Conservation (phyloP, 306 rosid genomes). For the Ormosia semicastrata region DNA sequence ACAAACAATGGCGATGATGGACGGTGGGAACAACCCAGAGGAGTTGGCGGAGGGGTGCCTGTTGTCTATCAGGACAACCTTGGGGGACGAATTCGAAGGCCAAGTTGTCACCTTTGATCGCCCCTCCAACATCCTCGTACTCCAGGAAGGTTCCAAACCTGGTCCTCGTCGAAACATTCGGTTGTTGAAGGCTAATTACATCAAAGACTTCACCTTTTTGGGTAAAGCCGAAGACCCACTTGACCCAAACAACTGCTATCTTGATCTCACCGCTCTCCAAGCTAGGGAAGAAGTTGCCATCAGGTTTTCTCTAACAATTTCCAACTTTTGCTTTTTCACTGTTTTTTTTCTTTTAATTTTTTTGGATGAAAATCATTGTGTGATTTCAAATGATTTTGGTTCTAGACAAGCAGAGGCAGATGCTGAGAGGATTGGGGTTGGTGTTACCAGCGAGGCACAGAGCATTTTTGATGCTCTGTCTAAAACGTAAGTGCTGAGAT, state of each 20-base stretch:
- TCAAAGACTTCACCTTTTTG: slow-evolving; percentile 66
- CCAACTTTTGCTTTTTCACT: background rate
- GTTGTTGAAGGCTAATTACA: slow-evolving; percentile 69
- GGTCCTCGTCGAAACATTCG: slow-evolving; percentile 73
- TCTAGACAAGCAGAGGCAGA: slow-evolving; percentile 85
- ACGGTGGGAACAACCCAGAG: slow-evolving; percentile 56
- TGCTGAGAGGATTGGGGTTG: slow-evolving; percentile 92
- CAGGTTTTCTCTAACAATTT: slow-evolving; percentile 38
- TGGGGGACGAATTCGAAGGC: slow-evolving; percentile 83
- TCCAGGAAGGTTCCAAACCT: slow-evolving; percentile 69
- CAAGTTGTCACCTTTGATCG: slow-evolving; percentile 89
- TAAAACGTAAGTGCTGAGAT: slow-evolving; percentile 69
- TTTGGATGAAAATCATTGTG: background rate
- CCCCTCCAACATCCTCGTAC: slow-evolving; percentile 75
- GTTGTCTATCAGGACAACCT: slow-evolving; percentile 77
- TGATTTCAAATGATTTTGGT: background rate
- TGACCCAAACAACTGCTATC: slow-evolving; percentile 50
- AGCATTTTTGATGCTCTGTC: slow-evolving; percentile 86
- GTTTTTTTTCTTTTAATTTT: background rate
- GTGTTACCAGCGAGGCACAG: slow-evolving; percentile 90
- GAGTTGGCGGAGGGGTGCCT: slow-evolving; percentile 74
- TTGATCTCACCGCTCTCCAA: slow-evolving; percentile 70
- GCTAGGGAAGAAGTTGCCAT: slow-evolving; percentile 74
- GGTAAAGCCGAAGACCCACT: slow-evolving; percentile 82
- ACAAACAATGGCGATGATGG: slow-evolving; percentile 58